Evolutionary conservation across 768 basidiomycete genomes (phyloP).

Genomic region (Coprinopsis sp.): DNA sequence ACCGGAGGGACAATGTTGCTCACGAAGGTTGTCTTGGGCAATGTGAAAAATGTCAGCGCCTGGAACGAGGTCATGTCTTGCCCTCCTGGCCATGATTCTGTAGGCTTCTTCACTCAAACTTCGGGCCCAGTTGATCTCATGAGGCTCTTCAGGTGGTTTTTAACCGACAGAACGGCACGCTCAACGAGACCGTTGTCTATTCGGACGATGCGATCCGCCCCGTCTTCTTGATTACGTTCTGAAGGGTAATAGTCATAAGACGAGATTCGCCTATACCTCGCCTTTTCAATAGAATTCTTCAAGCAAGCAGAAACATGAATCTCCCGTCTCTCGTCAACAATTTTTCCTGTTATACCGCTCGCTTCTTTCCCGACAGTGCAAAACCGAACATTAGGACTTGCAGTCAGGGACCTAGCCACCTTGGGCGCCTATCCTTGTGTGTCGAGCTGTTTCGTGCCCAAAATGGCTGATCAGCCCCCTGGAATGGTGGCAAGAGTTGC

Average conservation of each 20-base stretch:
- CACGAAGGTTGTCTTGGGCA: slow-evolving; percentile 28
- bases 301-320: background rate
- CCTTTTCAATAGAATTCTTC: too few species aligned
- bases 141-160: slow-evolving; percentile 7
- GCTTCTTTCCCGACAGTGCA: too few species aligned
- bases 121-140: background rate
- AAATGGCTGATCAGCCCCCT: too few species aligned
- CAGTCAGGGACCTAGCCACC: too few species aligned
- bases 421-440: too few species aligned
- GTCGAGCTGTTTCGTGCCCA: too few species aligned
- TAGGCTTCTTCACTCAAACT: slow-evolving; percentile 8
- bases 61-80: slow-evolving; percentile 21
- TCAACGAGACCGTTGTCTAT: slow-evolving; percentile 10
- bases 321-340: background rate
- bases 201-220: slow-evolving; percentile 8
- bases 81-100: slow-evolving; percentile 27
- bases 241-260: too few species aligned
- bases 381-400: too few species aligned
- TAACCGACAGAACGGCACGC: background rate
- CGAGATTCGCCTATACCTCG: too few species aligned
- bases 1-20: slow-evolving; percentile 22
- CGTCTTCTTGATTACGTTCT: slow-evolving; percentile 7
- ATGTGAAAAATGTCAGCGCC: slow-evolving; percentile 15
- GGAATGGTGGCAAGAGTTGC: too few species aligned
- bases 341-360: background rate